Evolutionary conservation across 257 asterid genomes (phyloP).

Genomic region (Nicotiana tomentosiformis): DNA sequence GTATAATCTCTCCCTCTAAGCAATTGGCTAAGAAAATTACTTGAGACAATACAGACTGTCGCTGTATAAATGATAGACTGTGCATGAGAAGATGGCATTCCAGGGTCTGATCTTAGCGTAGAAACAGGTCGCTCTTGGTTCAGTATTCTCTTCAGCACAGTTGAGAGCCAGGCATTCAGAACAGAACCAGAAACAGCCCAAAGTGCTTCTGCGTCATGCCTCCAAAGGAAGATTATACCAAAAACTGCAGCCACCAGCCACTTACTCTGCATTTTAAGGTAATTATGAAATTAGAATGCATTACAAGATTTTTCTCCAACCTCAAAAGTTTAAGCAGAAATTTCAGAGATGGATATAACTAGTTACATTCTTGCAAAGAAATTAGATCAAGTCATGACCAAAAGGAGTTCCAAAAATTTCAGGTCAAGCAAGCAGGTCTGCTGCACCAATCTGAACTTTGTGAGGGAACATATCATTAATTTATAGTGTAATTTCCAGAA

Average conservation of each 20-base stretch:
- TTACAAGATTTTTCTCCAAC: background rate
- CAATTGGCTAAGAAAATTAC: slow-evolving; percentile 27
- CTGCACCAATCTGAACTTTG: background rate
- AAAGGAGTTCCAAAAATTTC: background rate
- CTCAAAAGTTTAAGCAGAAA: background rate
- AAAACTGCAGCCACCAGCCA: slow-evolving; percentile 52
- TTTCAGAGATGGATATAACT: background rate
- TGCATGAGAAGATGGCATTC: slow-evolving; percentile 95
- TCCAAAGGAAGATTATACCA: slow-evolving; percentile 37
- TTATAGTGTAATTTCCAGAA: background rate
- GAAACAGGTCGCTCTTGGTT: slow-evolving; percentile 78
- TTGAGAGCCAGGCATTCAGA: slow-evolving; percentile 43
- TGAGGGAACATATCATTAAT: background rate
- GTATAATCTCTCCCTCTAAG: background rate
- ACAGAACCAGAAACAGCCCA: slow-evolving; percentile 75
- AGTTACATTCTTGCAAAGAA: background rate
- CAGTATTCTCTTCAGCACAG: slow-evolving; percentile 42
- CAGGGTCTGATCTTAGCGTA: slow-evolving; percentile 67
- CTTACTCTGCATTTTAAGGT: slow-evolving; percentile 58
- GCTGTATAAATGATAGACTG: slow-evolving; percentile 54
- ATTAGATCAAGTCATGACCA: background rate
- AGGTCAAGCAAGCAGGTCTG: background rate
- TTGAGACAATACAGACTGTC: slow-evolving; percentile 38
- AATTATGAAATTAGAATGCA: background rate
- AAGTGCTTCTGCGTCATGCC: slow-evolving; percentile 64